These are phyloP conservation scores for Yamadazyma siamensis DNA, from an alignment of 1,139 yeast species.

Conservation along the genomic window DNA sequence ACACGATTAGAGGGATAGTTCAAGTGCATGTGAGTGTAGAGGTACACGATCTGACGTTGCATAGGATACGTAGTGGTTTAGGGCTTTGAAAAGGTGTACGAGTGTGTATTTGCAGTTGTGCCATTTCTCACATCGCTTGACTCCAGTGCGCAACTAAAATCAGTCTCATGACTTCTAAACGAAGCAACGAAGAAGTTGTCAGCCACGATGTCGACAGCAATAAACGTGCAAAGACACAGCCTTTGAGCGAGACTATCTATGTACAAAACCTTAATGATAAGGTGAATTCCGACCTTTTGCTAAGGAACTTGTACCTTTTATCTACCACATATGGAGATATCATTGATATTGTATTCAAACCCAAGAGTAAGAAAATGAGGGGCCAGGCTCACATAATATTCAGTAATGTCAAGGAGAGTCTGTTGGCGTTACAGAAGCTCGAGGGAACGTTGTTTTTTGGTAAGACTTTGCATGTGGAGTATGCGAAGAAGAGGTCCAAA, in stretches of 20 bases:
- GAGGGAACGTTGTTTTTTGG: slow-evolving; percentile 54
- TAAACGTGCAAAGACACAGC: too few relatives aligned
- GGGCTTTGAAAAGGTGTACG: too few relatives aligned
- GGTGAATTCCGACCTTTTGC: slow-evolving; percentile 43
- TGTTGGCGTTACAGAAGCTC: slow-evolving; percentile 47
- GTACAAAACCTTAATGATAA: slow-evolving; percentile 66
- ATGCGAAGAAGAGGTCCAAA: slow-evolving; percentile 8
- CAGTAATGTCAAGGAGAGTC: slow-evolving; percentile 48
- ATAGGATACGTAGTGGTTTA: too few relatives aligned
- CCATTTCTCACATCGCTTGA: too few relatives aligned
- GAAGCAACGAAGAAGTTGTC: too few relatives aligned
- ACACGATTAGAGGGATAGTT: too few relatives aligned
- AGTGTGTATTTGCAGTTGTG: too few relatives aligned
- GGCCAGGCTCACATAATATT: slow-evolving; percentile 79
- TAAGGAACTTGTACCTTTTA: slow-evolving; percentile 55
- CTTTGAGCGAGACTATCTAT: slow-evolving; percentile 50
- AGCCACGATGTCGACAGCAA: too few relatives aligned
- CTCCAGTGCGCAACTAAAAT: too few relatives aligned
- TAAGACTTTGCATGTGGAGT: slow-evolving; percentile 35
- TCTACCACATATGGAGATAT: slow-evolving; percentile 71
- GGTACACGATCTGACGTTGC: too few relatives aligned
- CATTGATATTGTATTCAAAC: slow-evolving; percentile 48
- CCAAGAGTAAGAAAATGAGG: slow-evolving; percentile 42
- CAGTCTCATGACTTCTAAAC: too few relatives aligned
- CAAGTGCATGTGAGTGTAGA: too few relatives aligned